Evolutionary conservation across 495 filamentous ascomycete genomes (phyloP), one percentile per base, ranked within the genome.

Genomic region (Xylaria flabelliformis): DNA sequence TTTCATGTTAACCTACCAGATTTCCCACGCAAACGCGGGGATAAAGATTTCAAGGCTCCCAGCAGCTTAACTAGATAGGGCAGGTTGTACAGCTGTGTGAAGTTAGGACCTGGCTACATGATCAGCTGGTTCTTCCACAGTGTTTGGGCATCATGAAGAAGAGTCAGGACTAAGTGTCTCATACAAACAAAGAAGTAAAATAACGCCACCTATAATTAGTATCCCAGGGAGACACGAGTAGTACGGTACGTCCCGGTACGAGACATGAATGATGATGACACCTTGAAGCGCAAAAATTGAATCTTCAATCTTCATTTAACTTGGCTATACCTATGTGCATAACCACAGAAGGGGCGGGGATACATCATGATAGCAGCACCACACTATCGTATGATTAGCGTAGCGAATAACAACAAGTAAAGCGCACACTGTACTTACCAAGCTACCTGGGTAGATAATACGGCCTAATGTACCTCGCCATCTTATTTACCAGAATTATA

Each of bases 351-450:
- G 3, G 34, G 32, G 13, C 53, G 13, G 53, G 53, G 26, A 17
- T 29, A 56, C 13, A 56, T 4, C 0, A 32, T 26, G 53, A 56
- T 26, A 56, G 29, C 51, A 26, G 24, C 24, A 56, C 15, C 15
- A 32, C 39, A 61, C 21, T 34, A 19, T 19, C 19, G 8, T 39
- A 19, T 39, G 7, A 12, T 32, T 61, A 7, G 19, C 34, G 48
- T 26, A 9, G 21, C 10, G 29, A 5, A 7, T 9, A 42, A 5
- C 5, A 39, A 39, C 6, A 19, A 64, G 29, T 2, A 51, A 67
- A 13, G 34, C 10, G 26, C 10, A 67, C 64, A 41, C 64, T 55
- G 50, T 67, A 67, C 32, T 34, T 39, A 39, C 36, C 36, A 44
- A 51, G 44, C 34, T 50, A n/a, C 4, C 34, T 56, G 21, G 7